Evolutionary conservation across 139 green algal species (phyloP), one percentile per base, ranked within the genome.

Genomic region (Desmodesmus armatus): DNA sequence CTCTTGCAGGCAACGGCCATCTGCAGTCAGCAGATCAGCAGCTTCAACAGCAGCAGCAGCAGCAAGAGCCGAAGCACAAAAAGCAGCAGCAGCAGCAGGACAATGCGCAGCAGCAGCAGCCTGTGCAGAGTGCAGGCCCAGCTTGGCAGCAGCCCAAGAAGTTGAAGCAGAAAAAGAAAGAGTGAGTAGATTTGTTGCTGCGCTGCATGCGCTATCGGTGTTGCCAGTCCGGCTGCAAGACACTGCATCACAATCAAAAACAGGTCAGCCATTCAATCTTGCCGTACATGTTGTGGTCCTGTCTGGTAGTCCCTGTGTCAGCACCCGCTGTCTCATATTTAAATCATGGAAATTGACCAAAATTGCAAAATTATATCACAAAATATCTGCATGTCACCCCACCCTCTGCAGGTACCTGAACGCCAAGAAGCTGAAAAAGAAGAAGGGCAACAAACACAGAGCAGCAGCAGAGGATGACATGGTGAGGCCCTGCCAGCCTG

Each of bases 351-450:
- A n/a, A n/a, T n/a, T n/a, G n/a, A n/a, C n/a, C n/a, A n/a, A n/a
- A n/a, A n/a, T n/a, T n/a, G n/a, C n/a, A n/a, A n/a, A n/a, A n/a
- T n/a, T n/a, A n/a, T n/a, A n/a, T n/a, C n/a, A n/a, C n/a, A n/a
- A n/a, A n/a, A n/a, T n/a, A n/a, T n/a, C n/a, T n/a, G n/a, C n/a
- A n/a, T n/a, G n/a, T n/a, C n/a, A n/a, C n/a, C n/a, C n/a, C n/a
- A n/a, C n/a, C n/a, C n/a, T 55, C 58, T 31, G 25, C 78, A 84
- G 78, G 19, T 86, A 86, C 69, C 80, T 86, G 25, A 86, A 80
- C 9, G 44, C 40, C 25, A 86, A 86, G 51, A 80, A 80, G 29
- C 39, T 80, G 15, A 86, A 80, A n/a, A 86, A 86, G 51, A 86
- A 86, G 49, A 78, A 69, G 40, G 67, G 67, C 21, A 77, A 53